These are phyloP conservation scores for Starmerella apis DNA, from an alignment of 805 yeast genomes.

Conservation along the genomic window DNA sequence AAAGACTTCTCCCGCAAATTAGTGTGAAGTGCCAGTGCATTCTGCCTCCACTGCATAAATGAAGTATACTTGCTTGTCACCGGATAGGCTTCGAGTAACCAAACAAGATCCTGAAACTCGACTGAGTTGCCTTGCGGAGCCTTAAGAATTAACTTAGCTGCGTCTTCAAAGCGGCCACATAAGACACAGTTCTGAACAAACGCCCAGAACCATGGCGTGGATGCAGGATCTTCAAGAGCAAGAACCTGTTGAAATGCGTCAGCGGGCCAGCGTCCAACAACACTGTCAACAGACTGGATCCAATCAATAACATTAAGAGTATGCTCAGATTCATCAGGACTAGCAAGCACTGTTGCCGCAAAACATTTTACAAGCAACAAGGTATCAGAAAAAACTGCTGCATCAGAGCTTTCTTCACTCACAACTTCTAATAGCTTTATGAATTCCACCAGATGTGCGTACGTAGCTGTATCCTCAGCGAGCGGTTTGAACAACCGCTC, in stretches of 20 bases:
- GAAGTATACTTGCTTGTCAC: not conserved
- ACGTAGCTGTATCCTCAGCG: constrained; percentile 11
- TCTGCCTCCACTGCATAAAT: constrained; percentile 22
- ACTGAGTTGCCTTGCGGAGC: not conserved
- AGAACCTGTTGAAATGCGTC: not conserved
- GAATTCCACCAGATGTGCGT: constrained; percentile 9
- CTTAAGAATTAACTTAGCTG: constrained; percentile 6
- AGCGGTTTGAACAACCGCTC: constrained; percentile 17
- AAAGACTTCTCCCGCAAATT: constrained; percentile 5
- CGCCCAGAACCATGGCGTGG: constrained; percentile 10
- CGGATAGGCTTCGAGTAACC: constrained; percentile 17
- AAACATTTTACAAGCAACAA: constrained; percentile 14
- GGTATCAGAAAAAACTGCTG: constrained; percentile 17
- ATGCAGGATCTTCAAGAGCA: not conserved
- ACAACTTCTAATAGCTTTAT: constrained; percentile 9
- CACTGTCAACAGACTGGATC: constrained; percentile 12
- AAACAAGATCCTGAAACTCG: not conserved
- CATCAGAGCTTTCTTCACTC: constrained; percentile 6
- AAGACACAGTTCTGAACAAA: constrained; percentile 6
- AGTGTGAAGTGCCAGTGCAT: constrained; percentile 13
- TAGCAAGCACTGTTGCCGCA: constrained; percentile 9
- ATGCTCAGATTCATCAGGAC: constrained; percentile 6
- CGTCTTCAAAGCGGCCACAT: constrained; percentile 13
- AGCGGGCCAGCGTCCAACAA: constrained; percentile 11
- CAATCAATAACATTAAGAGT: constrained; percentile 6